phyloP scores from a whole-genome alignment of 768 basidiomycete species.

The Termitomyces sp. region DNA sequence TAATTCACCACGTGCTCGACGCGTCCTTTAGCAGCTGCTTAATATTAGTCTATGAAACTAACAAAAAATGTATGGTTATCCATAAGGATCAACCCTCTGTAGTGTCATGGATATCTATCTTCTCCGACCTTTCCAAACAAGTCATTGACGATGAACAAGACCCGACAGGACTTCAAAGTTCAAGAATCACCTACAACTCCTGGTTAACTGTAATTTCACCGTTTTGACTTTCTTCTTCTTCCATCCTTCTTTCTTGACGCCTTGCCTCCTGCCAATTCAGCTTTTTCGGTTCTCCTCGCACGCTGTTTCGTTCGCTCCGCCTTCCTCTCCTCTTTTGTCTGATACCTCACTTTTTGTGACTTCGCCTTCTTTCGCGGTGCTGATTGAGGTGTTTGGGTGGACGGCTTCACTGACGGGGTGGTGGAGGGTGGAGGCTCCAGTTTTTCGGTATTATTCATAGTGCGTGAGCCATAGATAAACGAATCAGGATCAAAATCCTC shows the following conservation, averaged over 20 bases:
- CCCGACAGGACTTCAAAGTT: neutral
- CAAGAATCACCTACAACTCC: neutral
- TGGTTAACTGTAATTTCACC: neutral
- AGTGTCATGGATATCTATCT: neutral
- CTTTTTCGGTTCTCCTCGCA: slow-evolving; percentile 63
- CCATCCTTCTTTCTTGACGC: slow-evolving; percentile 34
- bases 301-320: slow-evolving; percentile 59
- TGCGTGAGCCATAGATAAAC: slow-evolving; percentile 44
- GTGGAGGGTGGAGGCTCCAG: neutral
- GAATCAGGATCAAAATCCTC: slow-evolving; percentile 84
- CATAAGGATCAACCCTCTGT: neutral
- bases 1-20: neutral
- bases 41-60: neutral
- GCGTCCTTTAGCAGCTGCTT: no score
- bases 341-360: slow-evolving; percentile 52
- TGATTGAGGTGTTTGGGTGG: slow-evolving; percentile 2
- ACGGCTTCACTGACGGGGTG: neutral
- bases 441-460: neutral
- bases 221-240: slow-evolving; percentile 16
- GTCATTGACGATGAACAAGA: neutral
- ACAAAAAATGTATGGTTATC: neutral
- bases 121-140: neutral
- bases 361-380: slow-evolving; percentile 23
- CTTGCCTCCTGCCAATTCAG: slow-evolving; percentile 65
- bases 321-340: slow-evolving; percentile 64